Base-by-base conservation (phyloP, 192 early-diverging fungal genomes). In the Chytriomyces sp. region DNA sequence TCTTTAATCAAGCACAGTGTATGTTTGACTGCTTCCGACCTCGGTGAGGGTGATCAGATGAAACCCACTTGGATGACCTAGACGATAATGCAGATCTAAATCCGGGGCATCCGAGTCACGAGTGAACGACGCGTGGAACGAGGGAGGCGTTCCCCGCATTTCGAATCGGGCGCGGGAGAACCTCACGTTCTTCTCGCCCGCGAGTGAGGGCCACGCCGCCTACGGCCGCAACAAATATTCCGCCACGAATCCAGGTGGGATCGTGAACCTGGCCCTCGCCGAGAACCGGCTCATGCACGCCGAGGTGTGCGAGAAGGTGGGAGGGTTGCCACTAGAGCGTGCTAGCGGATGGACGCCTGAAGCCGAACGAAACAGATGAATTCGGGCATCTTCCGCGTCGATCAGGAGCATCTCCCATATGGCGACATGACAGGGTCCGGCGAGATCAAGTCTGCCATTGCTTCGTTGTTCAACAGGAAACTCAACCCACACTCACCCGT, bases 231-330 rank as follows among this genome's bases (percentile, higher is more conserved):
- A 64, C 39, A 12, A 19, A 26, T 89, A 85, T 59, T 39, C 69
- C 65, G 52, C 66, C 31, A 58, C 66, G 8, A 94, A 93, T 61
- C 86, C 87, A 3, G 39, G 56, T 10, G 94, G 93, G 22, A 88
- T 93, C 64, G 81, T 96, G 64, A 94, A 94, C 59, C 79, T 93
- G 0, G 93, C 93, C 38, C 80, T 91, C 1, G 94, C 94, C 26
- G 89, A 92, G 59, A 96, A 94, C 75, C 64, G 79, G 54, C 84
- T 93, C 26, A 89, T 90, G 75, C 64, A 57, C 52, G 62, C 71
- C 0, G 78, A 88, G 5, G 57, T 94, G 6, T 22, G 84, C 1
- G 75, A 85, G 30, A 89, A 90, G 82, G 84, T 90, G n/a, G n/a
- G n/a, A n/a, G n/a, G n/a, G n/a, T n/a, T n/a, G n/a, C 74, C 40